Conservation (phyloP, 2,329 filamentous ascomycete genomes). For the Bipolaris bicolor region DNA sequence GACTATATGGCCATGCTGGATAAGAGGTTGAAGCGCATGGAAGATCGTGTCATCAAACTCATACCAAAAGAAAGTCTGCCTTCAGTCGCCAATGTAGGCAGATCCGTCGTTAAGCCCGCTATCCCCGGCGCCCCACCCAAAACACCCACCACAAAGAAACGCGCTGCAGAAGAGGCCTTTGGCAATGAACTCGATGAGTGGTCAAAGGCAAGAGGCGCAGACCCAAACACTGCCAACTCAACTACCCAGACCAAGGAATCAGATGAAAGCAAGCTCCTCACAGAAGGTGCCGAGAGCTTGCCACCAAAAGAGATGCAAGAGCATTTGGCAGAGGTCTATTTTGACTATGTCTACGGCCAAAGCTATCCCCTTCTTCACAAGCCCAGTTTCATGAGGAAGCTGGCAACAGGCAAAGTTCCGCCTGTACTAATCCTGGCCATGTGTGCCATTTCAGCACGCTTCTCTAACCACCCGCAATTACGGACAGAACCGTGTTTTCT, state of each 20-base stretch:
- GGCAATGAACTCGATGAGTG: constrained; percentile 80
- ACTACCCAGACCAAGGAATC: constrained; percentile 56
- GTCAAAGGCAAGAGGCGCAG: constrained; percentile 66
- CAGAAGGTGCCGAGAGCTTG: constrained; percentile 81
- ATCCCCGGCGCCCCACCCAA: constrained; percentile 65
- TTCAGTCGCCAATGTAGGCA: constrained; percentile 69
- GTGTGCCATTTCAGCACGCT: constrained; percentile 92
- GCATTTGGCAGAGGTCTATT: constrained; percentile 92
- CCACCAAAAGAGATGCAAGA: constrained; percentile 89
- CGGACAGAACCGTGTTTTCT: constrained; percentile 79
- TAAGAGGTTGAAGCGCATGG: constrained; percentile 94
- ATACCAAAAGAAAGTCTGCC: constrained; percentile 86
- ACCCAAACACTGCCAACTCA: constrained; percentile 60
- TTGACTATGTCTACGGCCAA: constrained; percentile 94
- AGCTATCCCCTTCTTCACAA: constrained; percentile 95
- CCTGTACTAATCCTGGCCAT: constrained; percentile 93
- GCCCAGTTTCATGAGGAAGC: constrained; percentile 91
- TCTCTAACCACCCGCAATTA: constrained; percentile 85
- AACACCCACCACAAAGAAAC: constrained; percentile 71
- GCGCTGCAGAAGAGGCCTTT: constrained; percentile 86
- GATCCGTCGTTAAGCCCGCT: constrained; percentile 84
- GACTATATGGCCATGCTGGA: constrained; percentile 99
- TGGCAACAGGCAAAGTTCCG: constrained; percentile 79
- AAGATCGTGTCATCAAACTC: constrained; percentile 94
- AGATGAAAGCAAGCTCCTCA: constrained; percentile 77